These are phyloP conservation scores for Zygoascus sp. DNA, from an alignment of 1,139 yeast species.

Conservation along the genomic window DNA sequence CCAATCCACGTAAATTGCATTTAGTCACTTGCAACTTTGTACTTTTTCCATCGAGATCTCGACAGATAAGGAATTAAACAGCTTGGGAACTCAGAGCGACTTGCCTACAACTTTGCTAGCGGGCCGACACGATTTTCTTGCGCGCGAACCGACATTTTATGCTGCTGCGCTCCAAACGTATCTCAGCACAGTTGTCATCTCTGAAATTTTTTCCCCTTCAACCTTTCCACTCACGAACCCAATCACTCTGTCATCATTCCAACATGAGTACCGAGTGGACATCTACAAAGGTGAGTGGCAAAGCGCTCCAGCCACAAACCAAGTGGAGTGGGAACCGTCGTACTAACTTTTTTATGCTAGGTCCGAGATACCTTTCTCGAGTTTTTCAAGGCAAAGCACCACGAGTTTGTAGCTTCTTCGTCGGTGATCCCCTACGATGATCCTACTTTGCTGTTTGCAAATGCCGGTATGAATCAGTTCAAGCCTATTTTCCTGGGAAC, in stretches of 20 bases:
- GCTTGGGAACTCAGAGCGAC: no score
- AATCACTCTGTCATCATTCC: background rate
- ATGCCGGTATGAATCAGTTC: constrained; percentile 99
- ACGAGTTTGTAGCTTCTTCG: constrained; percentile 83
- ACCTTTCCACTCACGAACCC: background rate
- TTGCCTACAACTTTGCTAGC: no score
- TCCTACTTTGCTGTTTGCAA: constrained; percentile 91
- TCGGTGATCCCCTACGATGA: constrained; percentile 97
- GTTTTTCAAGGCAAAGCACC: constrained; percentile 63
- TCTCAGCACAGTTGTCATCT: background rate
- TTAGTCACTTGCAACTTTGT: no score
- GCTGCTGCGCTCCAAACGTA: background rate
- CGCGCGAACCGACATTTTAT: background rate
- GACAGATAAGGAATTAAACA: no score
- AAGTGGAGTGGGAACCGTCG: no score
- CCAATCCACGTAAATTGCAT: no score
- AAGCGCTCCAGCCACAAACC: no score
- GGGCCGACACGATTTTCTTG: no score
- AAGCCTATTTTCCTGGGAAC: constrained; percentile 96
- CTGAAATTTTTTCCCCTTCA: background rate
- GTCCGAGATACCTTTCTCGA: constrained; percentile 87
- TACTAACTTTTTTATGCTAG: constrained; percentile 24
- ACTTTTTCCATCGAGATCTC: no score
- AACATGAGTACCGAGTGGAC: constrained; percentile 9
- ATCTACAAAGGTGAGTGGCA: constrained; percentile 13